phyloP scores from a whole-genome alignment of 495 filamentous ascomycete genomes.

The Massariosphaeria phaeospora region DNA sequence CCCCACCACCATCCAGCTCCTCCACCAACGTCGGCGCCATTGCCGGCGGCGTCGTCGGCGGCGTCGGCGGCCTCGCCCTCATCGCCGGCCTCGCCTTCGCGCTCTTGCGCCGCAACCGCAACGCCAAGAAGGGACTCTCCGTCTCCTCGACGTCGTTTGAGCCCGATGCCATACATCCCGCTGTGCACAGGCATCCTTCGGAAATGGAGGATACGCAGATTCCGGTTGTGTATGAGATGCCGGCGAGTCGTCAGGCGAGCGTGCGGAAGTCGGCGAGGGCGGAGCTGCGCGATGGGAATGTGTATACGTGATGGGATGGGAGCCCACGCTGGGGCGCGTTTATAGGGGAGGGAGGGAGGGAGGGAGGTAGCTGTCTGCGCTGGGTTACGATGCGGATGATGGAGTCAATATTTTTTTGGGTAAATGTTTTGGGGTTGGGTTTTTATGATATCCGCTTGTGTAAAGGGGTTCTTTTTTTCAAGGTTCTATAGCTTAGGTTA shows the following conservation, averaged over 20 bases:
- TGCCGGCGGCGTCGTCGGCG: slow-evolving; percentile 8
- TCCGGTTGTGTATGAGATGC: neutral
- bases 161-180: neutral
- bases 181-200: neutral
- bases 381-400: too few relatives aligned
- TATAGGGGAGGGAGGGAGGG: too few relatives aligned
- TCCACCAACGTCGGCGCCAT: slow-evolving; percentile 6
- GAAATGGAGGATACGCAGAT: neutral
- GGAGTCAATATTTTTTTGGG: too few relatives aligned
- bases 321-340: too few relatives aligned
- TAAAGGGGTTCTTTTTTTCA: too few relatives aligned
- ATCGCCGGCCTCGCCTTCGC: neutral
- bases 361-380: too few relatives aligned
- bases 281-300: too few relatives aligned
- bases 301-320: too few relatives aligned
- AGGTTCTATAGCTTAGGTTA: too few relatives aligned
- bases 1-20: neutral
- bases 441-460: too few relatives aligned
- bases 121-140: neutral
- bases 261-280: neutral
- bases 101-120: neutral
- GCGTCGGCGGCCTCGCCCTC: neutral
- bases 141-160: too few relatives aligned
- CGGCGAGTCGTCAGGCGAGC: slow-evolving; percentile 1
- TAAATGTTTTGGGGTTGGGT: too few relatives aligned